Conservation (phyloP, 2,329 filamentous ascomycete genomes). For the Chaetomium sp. region DNA sequence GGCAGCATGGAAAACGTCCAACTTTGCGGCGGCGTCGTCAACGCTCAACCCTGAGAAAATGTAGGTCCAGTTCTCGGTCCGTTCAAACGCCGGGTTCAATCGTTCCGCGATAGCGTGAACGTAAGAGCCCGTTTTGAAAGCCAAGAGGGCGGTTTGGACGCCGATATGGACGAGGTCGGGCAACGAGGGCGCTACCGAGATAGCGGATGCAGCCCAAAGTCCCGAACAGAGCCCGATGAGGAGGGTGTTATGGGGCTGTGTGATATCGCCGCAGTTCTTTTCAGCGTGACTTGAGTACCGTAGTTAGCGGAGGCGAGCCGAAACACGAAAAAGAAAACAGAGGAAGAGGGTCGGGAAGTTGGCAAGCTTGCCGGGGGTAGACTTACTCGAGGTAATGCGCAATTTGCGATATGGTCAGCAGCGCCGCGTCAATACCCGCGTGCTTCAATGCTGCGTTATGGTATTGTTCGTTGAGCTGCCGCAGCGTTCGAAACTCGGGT, state of each 20-base stretch:
- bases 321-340: slow-evolving; percentile 1
- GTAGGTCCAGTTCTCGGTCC: slow-evolving; percentile 66
- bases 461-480: slow-evolving; percentile 67
- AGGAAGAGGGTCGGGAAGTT: not conserved
- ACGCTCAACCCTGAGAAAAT: slow-evolving; percentile 62
- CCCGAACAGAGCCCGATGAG: slow-evolving; percentile 70
- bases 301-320: slow-evolving; percentile 20
- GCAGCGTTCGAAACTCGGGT: slow-evolving; percentile 63
- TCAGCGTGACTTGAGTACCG: slow-evolving; percentile 48
- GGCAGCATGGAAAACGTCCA: slow-evolving; percentile 60
- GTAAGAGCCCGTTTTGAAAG: slow-evolving; percentile 65
- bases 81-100: slow-evolving; percentile 44
- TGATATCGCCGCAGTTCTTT: slow-evolving; percentile 57
- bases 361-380: no score
- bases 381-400: slow-evolving; percentile 70
- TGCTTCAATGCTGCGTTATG: slow-evolving; percentile 59
- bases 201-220: slow-evolving; percentile 68
- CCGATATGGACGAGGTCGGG: slow-evolving; percentile 63
- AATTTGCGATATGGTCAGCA: slow-evolving; percentile 66
- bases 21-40: slow-evolving; percentile 51
- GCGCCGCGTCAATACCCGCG: slow-evolving; percentile 64
- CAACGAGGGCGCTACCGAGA: slow-evolving; percentile 64
- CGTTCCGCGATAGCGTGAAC: slow-evolving; percentile 54
- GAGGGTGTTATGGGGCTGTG: slow-evolving; percentile 53
- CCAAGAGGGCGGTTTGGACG: slow-evolving; percentile 64